Percentiles rank a stretch among this genome's conserved stretches.
These are phyloP conservation scores for Sporobolus alterniflorus DNA, from an alignment of 202 grass and related monocot genomes.

Conservation along the genomic window DNA sequence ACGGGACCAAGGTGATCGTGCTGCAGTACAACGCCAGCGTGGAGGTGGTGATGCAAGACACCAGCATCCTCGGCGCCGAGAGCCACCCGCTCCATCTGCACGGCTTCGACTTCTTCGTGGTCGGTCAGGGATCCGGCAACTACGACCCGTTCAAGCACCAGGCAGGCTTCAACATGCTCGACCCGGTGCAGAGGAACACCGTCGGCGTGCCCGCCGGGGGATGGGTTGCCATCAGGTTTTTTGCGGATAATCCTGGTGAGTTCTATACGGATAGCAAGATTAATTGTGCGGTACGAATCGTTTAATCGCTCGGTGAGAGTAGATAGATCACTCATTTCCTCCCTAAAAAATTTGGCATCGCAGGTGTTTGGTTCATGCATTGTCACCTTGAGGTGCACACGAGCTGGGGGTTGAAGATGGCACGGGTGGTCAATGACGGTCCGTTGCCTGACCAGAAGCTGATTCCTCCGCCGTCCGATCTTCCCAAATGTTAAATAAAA, in stretches of 20 bases:
- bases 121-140: constrained; percentile 61
- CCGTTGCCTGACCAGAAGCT: constrained; percentile 74
- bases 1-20: constrained; percentile 62
- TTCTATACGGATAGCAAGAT: background rate
- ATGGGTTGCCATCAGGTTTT: constrained; percentile 68
- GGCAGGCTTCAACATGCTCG: constrained; percentile 44
- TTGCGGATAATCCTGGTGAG: constrained; percentile 64
- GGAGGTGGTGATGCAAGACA: constrained; percentile 77
- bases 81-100: constrained; percentile 84
- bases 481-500: constrained; percentile 68
- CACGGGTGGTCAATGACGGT: constrained; percentile 81
- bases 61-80: constrained; percentile 65
- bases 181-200: constrained; percentile 74
- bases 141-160: constrained; percentile 50
- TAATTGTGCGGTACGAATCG: background rate
- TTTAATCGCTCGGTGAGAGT: background rate
- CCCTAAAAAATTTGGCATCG: background rate
- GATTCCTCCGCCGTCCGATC: constrained; percentile 71
- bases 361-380: constrained; percentile 95
- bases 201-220: constrained; percentile 51
- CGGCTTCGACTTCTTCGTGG: constrained; percentile 70
- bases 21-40: constrained; percentile 58
- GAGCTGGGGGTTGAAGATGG: constrained; percentile 87
- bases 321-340: background rate
- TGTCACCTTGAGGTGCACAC: constrained; percentile 89